Evolutionary conservation across 306 rosid genomes (phyloP).

Genomic region (Vigna trinervia): DNA sequence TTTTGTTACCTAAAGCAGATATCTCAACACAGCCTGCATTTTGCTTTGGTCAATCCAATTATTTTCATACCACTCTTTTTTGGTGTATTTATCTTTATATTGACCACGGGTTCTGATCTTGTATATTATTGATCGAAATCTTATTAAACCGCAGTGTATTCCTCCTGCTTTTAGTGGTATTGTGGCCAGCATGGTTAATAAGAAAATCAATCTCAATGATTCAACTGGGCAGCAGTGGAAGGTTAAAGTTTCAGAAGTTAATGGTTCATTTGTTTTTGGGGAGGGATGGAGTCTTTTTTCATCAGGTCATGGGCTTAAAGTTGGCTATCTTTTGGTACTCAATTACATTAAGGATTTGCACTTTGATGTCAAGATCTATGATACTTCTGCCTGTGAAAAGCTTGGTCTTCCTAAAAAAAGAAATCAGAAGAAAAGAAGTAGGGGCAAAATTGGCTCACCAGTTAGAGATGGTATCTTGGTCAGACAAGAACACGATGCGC

Average conservation of each 20-base stretch:
- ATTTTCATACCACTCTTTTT: constrained; percentile 11
- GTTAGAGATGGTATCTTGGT: constrained; percentile 20
- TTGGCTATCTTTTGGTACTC: constrained; percentile 68
- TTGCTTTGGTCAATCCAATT: not conserved
- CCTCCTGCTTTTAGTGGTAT: constrained; percentile 63
- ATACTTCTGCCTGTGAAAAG: constrained; percentile 61
- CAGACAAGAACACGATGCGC: constrained; percentile 30
- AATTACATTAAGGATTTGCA: constrained; percentile 44
- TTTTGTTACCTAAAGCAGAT: not conserved
- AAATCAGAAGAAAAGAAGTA: constrained; percentile 43
- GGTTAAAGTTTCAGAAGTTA: constrained; percentile 47
- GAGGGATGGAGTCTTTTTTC: constrained; percentile 74
- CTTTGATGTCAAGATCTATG: constrained; percentile 64
- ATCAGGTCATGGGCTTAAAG: constrained; percentile 50
- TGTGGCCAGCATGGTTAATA: constrained; percentile 47
- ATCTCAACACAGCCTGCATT: not conserved
- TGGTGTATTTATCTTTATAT: constrained; percentile 6
- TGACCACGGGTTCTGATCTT: constrained; percentile 8
- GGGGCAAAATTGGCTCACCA: constrained; percentile 22
- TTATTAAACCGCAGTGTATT: constrained; percentile 55
- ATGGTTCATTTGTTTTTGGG: constrained; percentile 57
- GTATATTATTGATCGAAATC: constrained; percentile 14
- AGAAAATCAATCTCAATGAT: constrained; percentile 61
- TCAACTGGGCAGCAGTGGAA: constrained; percentile 55
- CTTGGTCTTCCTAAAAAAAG: constrained; percentile 39